Conservation (phyloP, 371 early-diverging fungal genomes). For the Circinella umbellata region DNA sequence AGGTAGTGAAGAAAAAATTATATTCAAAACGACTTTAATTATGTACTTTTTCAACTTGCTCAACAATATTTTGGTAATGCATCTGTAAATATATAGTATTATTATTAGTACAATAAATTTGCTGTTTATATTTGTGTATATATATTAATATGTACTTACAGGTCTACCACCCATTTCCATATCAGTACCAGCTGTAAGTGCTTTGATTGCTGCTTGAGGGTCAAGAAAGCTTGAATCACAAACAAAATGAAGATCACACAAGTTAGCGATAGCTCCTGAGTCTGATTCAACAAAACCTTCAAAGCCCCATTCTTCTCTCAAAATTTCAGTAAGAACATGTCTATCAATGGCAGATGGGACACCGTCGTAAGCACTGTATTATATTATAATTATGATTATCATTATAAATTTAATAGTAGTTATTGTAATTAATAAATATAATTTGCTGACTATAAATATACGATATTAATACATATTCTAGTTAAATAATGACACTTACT, state of each 20-base stretch:
- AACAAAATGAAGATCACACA: constrained; percentile 19
- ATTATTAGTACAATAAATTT: not conserved
- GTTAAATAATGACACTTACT: constrained; percentile 12
- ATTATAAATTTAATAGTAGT: too few species aligned
- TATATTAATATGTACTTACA: constrained; percentile 12
- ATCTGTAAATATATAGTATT: constrained; percentile 10
- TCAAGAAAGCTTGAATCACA: constrained; percentile 16
- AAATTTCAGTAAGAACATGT: constrained; percentile 32
- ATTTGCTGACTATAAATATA: too few species aligned
- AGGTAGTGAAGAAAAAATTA: too few species aligned
- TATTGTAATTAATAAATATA: too few species aligned
- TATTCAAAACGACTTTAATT: too few species aligned
- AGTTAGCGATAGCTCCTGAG: constrained; percentile 28
- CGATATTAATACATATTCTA: too few species aligned
- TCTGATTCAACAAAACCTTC: constrained; percentile 25
- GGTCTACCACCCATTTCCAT: constrained; percentile 32
- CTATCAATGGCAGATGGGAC: constrained; percentile 25
- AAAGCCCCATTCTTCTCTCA: constrained; percentile 46
- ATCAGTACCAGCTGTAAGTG: constrained; percentile 26
- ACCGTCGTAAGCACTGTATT: constrained; percentile 25
- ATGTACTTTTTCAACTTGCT: constrained; percentile 22
- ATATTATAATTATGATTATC: not conserved
- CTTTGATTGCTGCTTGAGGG: constrained; percentile 20
- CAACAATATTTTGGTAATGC: constrained; percentile 20
- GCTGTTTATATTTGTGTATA: not conserved